Percentiles rank a stretch among this genome's conserved stretches.
phyloP scores from a whole-genome alignment of 75 land plant species.

The Cupressus sempervirens region DNA sequence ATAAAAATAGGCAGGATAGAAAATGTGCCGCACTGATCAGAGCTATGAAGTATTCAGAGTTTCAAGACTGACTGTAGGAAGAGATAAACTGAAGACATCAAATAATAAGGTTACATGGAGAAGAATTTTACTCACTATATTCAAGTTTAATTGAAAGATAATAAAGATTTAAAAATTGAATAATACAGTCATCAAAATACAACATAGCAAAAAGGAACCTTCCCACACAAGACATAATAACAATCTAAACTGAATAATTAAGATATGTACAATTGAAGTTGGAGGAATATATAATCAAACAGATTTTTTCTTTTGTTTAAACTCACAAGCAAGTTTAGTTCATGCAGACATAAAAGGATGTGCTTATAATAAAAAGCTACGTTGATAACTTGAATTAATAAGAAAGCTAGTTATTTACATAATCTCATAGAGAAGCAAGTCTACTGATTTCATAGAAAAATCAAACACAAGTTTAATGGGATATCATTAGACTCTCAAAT shows the following conservation, averaged over 20 bases:
- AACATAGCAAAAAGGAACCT: not conserved
- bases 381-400: not conserved
- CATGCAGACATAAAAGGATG: not conserved
- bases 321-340: not conserved
- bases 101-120: not conserved
- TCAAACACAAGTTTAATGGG: not conserved
- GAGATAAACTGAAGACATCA: not conserved
- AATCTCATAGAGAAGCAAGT: too few relatives aligned
- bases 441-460: too few relatives aligned
- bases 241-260: not conserved
- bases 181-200: not conserved
- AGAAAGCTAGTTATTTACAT: not conserved
- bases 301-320: not conserved
- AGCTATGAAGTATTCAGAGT: not conserved
- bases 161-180: not conserved
- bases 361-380: not conserved
- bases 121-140: not conserved
- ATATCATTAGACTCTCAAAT: too few relatives aligned
- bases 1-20: not conserved
- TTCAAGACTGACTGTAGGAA: not conserved
- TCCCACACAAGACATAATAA: not conserved
- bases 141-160: not conserved
- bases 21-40: not conserved
- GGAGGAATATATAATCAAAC: not conserved
- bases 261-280: not conserved